Conservation (phyloP, 2,329 filamentous ascomycete species). For the Emergomyces africanus region DNA sequence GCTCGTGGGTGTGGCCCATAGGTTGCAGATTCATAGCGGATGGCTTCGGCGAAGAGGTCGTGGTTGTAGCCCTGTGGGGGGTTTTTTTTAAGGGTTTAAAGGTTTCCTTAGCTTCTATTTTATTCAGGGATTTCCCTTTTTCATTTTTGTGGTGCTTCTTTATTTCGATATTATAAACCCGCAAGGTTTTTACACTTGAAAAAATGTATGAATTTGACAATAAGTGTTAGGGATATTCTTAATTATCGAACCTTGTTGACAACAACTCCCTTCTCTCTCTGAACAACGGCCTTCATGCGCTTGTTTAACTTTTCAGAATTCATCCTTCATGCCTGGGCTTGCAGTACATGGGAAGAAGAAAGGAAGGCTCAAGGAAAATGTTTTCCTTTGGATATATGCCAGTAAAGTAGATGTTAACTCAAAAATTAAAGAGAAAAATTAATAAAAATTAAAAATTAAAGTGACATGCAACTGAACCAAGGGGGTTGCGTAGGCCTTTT, state of each 20-base stretch:
- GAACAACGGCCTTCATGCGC: slow-evolving; percentile 1
- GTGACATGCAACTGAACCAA: background rate
- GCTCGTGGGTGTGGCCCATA: slow-evolving; percentile 22
- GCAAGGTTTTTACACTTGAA: no score
- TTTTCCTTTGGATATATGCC: background rate
- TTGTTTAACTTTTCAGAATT: background rate
- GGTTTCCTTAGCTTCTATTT: background rate
- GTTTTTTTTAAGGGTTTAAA: background rate
- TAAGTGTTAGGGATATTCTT: no score
- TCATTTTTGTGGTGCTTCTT: background rate
- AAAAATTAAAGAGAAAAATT: no score
- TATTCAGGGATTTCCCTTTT: no score
- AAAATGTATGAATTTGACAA: background rate
- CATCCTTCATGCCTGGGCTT: background rate
- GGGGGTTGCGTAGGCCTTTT: no score
- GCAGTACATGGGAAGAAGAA: background rate
- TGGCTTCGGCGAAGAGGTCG: slow-evolving; percentile 16
- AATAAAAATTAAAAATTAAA: no score
- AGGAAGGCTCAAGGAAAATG: background rate
- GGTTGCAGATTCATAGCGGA: slow-evolving; percentile 28
- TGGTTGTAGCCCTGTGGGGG: slow-evolving; percentile 19
- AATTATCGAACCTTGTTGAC: background rate
- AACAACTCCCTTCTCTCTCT: background rate
- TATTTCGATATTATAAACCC: background rate
- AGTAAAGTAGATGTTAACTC: background rate